phyloP scores from a whole-genome alignment of 345 rosid genomes.

The Camelina neglecta region DNA sequence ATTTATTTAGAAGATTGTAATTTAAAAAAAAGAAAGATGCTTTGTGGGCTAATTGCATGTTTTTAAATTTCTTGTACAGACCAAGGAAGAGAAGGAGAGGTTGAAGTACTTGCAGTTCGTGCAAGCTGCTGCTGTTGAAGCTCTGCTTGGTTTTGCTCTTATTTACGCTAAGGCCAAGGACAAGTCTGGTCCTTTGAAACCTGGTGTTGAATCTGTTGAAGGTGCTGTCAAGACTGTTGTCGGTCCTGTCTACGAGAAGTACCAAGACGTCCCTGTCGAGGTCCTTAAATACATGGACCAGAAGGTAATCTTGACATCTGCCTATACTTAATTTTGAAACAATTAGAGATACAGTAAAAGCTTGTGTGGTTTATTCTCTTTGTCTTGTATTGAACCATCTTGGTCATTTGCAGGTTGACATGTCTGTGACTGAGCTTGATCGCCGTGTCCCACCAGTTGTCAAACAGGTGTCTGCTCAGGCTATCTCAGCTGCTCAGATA shows the following conservation, averaged over 20 bases:
- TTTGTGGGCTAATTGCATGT: constrained; percentile 23
- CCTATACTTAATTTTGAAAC: neutral
- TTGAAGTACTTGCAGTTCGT: constrained; percentile 80
- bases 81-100: constrained; percentile 50
- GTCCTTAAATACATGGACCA: constrained; percentile 80
- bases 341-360: neutral
- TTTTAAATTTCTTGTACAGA: constrained; percentile 1
- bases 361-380: neutral
- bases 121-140: constrained; percentile 74
- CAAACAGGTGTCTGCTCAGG: constrained; percentile 78
- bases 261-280: constrained; percentile 65
- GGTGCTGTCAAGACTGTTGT: constrained; percentile 80
- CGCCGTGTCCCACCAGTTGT: constrained; percentile 67
- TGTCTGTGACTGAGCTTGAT: constrained; percentile 68
- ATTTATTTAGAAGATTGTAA: neutral
- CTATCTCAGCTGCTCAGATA: constrained; percentile 66
- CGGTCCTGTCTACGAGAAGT: constrained; percentile 74
- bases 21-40: fast-evolving
- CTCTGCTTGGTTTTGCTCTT: constrained; percentile 54
- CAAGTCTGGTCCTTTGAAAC: constrained; percentile 76
- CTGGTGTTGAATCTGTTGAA: constrained; percentile 84
- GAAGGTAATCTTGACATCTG: constrained; percentile 48
- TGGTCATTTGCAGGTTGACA: constrained; percentile 59
- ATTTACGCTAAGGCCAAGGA: constrained; percentile 79
- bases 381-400: too few relatives aligned